Base-by-base conservation (phyloP, 1,284 basidiomycete species). In the Puccinia brachypodii region DNA sequence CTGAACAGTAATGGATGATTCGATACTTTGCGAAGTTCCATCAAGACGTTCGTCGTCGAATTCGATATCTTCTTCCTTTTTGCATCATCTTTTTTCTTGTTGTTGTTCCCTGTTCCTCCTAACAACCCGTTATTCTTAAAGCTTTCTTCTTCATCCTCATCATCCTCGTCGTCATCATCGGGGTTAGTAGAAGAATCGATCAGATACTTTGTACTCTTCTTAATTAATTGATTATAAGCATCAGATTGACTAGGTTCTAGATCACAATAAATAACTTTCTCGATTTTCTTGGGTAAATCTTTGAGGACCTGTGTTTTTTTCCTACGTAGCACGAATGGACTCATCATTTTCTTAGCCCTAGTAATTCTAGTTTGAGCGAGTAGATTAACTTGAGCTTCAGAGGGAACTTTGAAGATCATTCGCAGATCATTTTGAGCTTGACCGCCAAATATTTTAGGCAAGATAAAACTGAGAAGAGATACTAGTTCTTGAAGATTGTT, bases 291-390 rank as follows among this genome's bases (percentile, higher is more conserved):
- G 0, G 96, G 95, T 25, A 99, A 90, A 83, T 97, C 95, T 85
- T 92, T 92, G 47, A 99, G 89, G 0, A 99, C 96, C 91, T 96
- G 86, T 83, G 95, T 94, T 88, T 99, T 99, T 83, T 96, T 91
- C 71, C 97, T 90, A 31, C 97, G 92, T 28, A 99, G 90, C 38
- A 99, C 96, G 86, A 99, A 99, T 0, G 97, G 97, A 22, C 94
- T 96, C 92, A 99, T 95, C 95, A 99, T 98, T 86, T 93, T 95
- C 88, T 98, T 97, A 6, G 97, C 97, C 79, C 96, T 89, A 72
- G 94, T 93, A 36, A 98, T 93, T 68, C 96, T 92, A 86, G 95
- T 92, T 85, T 94, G 92, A 7, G 95, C 93, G 19, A 99, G 91
- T 60, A 97, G 87, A 60, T 93, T 93, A 73, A 93, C 91, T 83